Evolutionary conservation across 2,329 filamentous ascomycete genomes (phyloP).

Genomic region (Cordyceps farinosa): DNA sequence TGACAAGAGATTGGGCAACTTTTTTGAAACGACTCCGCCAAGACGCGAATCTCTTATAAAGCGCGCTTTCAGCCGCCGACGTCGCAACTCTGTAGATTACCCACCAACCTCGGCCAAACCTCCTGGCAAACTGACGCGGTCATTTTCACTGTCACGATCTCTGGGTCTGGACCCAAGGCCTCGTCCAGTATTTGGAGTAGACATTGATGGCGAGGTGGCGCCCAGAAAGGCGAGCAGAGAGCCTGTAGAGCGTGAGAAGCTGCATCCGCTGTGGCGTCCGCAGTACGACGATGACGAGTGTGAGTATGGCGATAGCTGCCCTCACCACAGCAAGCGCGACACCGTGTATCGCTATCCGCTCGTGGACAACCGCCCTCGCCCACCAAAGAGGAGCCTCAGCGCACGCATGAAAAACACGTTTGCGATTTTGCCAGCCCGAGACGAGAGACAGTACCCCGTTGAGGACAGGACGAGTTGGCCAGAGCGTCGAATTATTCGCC

Average conservation of each 20-base stretch:
- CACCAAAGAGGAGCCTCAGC: conserved; percentile 48
- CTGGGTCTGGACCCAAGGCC: conserved; percentile 30
- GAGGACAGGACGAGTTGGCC: conserved; percentile 35
- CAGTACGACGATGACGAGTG: conserved; percentile 38
- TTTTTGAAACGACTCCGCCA: conserved; percentile 47
- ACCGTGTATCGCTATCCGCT: conserved; percentile 45
- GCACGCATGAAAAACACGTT: conserved; percentile 56
- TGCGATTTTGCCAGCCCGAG: conserved; percentile 53
- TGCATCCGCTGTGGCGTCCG: conserved; percentile 63
- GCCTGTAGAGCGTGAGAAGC: conserved; percentile 49
- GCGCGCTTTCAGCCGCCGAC: conserved; percentile 49
- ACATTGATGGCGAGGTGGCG: conserved; percentile 30
- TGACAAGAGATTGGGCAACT: conserved; percentile 50
- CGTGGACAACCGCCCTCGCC: conserved; percentile 45
- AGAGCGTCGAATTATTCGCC: conserved; percentile 56
- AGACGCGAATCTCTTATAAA: conserved; percentile 51
- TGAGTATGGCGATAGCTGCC: conserved; percentile 30
- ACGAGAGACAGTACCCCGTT: conserved; percentile 29
- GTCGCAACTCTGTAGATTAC: conserved; percentile 42
- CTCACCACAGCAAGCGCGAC: conserved; percentile 35
- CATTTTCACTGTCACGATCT: conserved; percentile 51
- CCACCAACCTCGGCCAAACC: conserved; percentile 38
- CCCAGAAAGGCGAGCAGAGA: conserved; percentile 42
- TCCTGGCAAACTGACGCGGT: conserved; percentile 45
- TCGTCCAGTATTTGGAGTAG: conserved; percentile 27